Evolutionary conservation across 192 early-diverging fungal genomes (phyloP), one percentile per base, ranked within the genome.

Genomic region (Cetraspora pellucida): DNA sequence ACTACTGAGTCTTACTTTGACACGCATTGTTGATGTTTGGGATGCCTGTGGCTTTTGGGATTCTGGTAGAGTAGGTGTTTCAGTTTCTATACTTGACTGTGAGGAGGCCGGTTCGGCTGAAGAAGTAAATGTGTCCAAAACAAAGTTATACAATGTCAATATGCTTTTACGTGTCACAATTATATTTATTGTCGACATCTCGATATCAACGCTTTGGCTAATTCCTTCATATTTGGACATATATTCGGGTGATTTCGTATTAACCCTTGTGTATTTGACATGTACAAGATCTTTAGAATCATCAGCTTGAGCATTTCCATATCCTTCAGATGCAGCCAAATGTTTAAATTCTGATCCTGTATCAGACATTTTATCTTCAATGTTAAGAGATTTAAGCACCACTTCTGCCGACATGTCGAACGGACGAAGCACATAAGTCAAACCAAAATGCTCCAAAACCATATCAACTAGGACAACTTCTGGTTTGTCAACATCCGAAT

Each of bases 91-190:
- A 43, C 60, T n/a, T 10, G 46, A 47, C 11, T 72, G 54, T 30
- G 46, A 45, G 59, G 47, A 55, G 45, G 84, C 77, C 14, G 72
- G 47, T n/a, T 81, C 30, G 6, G 72, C 23, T 10, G 75, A 68
- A 31, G 72, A 47, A 17, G 82, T 83, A 81, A 95, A 95, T 8
- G 93, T 93, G 57, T 89, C 88, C 16, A 95, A 77, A 7, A 96
- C 83, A 76, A 94, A 96, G 72, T 95, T 91, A 80, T 97, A 95
- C 11, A 95, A 82, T 10, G 87, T 90, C 76, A 97, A 81, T 14
- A 99, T 91, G 66, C 91, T 92, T 78, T 91, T 93, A 37, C 91
- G 90, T 11, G 94, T 93, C 2, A 98, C 85, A 67, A 96, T 91
- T 74, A 98, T 84, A 30, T 92, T 92, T 21, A 97, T 77, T 45